Base-by-base conservation (phyloP, 306 rosid genomes). In the Prunus mongolica region DNA sequence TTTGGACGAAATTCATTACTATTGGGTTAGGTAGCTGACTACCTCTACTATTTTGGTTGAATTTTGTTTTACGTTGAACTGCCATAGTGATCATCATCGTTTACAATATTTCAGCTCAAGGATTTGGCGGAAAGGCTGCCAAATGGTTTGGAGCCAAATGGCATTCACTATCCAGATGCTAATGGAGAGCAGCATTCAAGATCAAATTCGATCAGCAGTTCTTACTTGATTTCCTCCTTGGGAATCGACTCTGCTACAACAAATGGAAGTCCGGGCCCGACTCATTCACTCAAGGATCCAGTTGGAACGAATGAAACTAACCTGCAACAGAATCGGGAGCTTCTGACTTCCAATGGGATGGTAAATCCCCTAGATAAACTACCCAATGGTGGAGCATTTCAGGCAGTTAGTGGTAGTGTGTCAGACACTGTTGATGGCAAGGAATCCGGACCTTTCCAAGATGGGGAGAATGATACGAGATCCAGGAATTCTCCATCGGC, bases 61-160 rank as follows among this genome's bases (percentile, higher is more conserved):
- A n/a, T 80, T 61, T 68, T 20, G 51, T 67, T 47, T 11, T 58
- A 3, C 20, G 65, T 22, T 49, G 34, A n/a, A 58, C 52, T 71
- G 79, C 71, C 24, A 4, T 71, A 68, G 47, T 80, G 49, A 86
- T 82, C 79, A 15, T 56, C 56, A 64, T 62, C 41, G 73, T 69
- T 69, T 52, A 64, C 51, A 79, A 75, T 78, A 60, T 85, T 84
- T 67, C 92, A 95, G 99, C 88, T 95, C 57, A 95, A 89, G 90
- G 97, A 88, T 86, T 69, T 95, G 69, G 98, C 98, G n/a, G 96
- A 89, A 91, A 91, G 89, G 78, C 83, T 92, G 69, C 88, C 89
- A 50, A 91, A 90, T 78, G 91, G 97, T 71, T 65, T 83, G 60
- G 93, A 87, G 82, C 78, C 90, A 73, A 91, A 91, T 77, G 91